Evolutionary conservation across 805 yeast genomes (phyloP).

Genomic region (Soucietia sequanensis): DNA sequence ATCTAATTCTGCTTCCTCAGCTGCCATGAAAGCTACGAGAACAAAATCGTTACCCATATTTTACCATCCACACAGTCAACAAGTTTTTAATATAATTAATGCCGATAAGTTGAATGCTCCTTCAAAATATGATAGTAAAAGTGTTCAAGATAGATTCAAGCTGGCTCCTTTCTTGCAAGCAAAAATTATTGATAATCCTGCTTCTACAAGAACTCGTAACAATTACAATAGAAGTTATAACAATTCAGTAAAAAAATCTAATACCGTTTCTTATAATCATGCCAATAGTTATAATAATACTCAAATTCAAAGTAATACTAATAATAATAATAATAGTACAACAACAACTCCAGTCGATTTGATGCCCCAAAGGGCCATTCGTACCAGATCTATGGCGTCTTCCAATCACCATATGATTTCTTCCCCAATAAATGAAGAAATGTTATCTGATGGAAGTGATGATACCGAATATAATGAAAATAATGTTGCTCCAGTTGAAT

Average conservation of each 20-base stretch:
- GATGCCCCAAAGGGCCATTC: conserved; percentile 36
- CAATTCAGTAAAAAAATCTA: background rate
- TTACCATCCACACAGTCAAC: conserved; percentile 37
- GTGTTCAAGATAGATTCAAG: conserved; percentile 43
- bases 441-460: conserved; percentile 32
- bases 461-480: conserved; percentile 28
- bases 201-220: conserved; percentile 17
- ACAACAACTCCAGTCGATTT: conserved; percentile 1
- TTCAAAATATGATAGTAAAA: conserved; percentile 38
- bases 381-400: conserved; percentile 44
- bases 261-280: too few species aligned
- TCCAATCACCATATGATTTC: conserved; percentile 31
- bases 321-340: conserved; percentile 11
- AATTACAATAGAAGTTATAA: conserved; percentile 17
- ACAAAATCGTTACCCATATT: conserved; percentile 44
- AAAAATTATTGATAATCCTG: conserved; percentile 40
- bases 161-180: conserved; percentile 45
- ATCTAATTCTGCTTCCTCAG: conserved; percentile 4
- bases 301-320: too few species aligned
- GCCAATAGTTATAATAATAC: conserved; percentile 34
- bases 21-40: conserved; percentile 41
- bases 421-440: conserved; percentile 44
- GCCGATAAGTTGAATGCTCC: conserved; percentile 40
- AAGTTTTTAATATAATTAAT: conserved; percentile 39
- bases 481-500: conserved; percentile 12